Percentiles rank a stretch among this genome's conserved stretches.
phyloP scores from a whole-genome alignment of 352 stramenopile species.

The Phytophthora sp. region DNA sequence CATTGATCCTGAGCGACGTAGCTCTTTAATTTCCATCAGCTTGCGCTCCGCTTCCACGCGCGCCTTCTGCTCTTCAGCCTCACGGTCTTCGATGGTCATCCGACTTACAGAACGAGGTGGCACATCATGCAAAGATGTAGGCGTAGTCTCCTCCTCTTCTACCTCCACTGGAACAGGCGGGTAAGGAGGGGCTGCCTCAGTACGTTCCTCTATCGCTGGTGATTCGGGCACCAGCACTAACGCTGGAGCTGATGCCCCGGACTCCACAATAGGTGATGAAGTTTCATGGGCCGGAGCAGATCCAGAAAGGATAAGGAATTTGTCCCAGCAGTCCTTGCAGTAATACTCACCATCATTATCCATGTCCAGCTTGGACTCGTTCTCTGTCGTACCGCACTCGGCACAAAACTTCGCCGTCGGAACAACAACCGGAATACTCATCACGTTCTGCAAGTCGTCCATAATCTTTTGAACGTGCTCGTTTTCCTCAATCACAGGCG shows the following conservation, averaged over 20 bases:
- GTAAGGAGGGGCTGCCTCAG: constrained; percentile 14
- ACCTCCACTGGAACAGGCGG: constrained; percentile 22
- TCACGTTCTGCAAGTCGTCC: constrained; percentile 77
- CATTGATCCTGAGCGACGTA: constrained; percentile 70
- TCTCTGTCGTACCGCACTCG: constrained; percentile 79
- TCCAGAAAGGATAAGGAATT: constrained; percentile 70
- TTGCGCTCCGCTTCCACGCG: constrained; percentile 83
- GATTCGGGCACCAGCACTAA: constrained; percentile 24
- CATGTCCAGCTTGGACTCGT: constrained; percentile 76
- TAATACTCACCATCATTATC: constrained; percentile 88
- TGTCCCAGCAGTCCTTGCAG: constrained; percentile 90
- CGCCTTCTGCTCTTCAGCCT: constrained; percentile 77
- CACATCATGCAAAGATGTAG: constrained; percentile 37
- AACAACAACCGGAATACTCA: constrained; percentile 84
- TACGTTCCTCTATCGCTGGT: constrained; percentile 9
- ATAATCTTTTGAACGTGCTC: constrained; percentile 75
- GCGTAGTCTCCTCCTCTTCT: constrained; percentile 33
- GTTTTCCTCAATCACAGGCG: constrained; percentile 63
- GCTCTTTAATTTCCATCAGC: constrained; percentile 81
- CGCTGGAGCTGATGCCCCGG: constrained; percentile 1
- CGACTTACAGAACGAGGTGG: constrained; percentile 38
- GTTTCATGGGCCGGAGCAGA: constrained; percentile 27
- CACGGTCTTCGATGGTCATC: constrained; percentile 56
- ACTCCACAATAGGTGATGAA: too few species aligned
- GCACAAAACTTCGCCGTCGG: constrained; percentile 79